Evolutionary conservation across 2,329 filamentous ascomycete genomes (phyloP).

Genomic region (Sclerotinia spermophila): DNA sequence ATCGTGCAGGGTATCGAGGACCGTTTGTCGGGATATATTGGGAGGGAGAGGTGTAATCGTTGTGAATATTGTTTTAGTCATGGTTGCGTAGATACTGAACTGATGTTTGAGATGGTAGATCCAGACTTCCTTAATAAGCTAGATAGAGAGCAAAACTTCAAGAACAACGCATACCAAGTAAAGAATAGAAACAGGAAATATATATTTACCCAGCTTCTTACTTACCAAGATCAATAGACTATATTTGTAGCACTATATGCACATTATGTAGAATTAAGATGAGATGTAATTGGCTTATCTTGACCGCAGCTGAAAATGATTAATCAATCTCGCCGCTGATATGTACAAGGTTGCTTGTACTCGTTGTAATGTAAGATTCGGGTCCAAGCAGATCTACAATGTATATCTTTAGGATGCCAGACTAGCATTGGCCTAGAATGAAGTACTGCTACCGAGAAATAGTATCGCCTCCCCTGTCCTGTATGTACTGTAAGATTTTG

Average conservation of each 20-base stretch:
- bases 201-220: not conserved
- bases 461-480: not conserved
- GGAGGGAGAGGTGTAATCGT: conserved; percentile 73
- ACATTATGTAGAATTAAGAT: not conserved
- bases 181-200: not conserved
- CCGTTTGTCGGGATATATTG: conserved; percentile 62
- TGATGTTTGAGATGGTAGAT: not conserved
- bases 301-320: conserved; percentile 1
- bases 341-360: not conserved
- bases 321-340: conserved; percentile 12
- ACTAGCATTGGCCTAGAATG: not conserved
- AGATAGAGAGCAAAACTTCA: not conserved
- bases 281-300: not conserved
- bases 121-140: not conserved
- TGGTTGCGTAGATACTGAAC: conserved; percentile 8
- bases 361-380: not conserved
- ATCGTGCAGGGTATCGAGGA: conserved; percentile 71
- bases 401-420: not conserved
- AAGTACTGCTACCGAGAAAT: not conserved
- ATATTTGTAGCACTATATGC: not conserved
- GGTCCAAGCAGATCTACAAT: not conserved
- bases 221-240: not conserved
- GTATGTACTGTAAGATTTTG: no score
- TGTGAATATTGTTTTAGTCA: conserved; percentile 60
- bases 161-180: no score